phyloP scores from a whole-genome alignment of 2,329 filamentous ascomycete genomes.

The Pezicula neosporulosa region DNA sequence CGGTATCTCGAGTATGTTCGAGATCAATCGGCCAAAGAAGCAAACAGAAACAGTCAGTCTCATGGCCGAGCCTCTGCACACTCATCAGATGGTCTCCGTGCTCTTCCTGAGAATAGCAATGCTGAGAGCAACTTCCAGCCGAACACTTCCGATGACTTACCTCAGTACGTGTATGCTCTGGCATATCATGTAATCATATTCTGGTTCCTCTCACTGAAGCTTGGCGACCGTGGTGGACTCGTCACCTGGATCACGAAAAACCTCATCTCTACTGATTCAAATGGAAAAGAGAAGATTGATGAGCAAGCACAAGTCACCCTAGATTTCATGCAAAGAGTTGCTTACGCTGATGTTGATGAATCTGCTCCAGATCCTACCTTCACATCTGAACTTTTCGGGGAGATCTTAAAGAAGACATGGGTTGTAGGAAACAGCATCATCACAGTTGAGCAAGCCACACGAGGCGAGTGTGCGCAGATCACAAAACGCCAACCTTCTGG shows the following conservation, averaged over 20 bases:
- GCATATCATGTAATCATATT: slow-evolving; percentile 95
- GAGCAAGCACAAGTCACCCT: slow-evolving; percentile 92
- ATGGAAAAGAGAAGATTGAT: slow-evolving; percentile 73
- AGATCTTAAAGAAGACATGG: slow-evolving; percentile 66
- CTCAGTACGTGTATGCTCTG: slow-evolving; percentile 89
- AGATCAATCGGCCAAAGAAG: slow-evolving; percentile 48
- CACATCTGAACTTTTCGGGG: slow-evolving; percentile 59
- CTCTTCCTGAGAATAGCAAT: slow-evolving; percentile 39
- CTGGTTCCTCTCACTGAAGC: slow-evolving; percentile 90
- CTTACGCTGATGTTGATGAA: slow-evolving; percentile 82
- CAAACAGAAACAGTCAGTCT: slow-evolving; percentile 32
- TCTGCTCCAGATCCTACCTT: slow-evolving; percentile 65
- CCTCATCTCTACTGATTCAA: slow-evolving; percentile 71
- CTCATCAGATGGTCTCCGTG: slow-evolving; percentile 18
- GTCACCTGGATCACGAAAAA: slow-evolving; percentile 90
- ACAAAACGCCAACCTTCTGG: slow-evolving; percentile 71
- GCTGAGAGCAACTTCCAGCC: slow-evolving; percentile 34
- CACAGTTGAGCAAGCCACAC: slow-evolving; percentile 67
- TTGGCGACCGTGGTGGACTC: slow-evolving; percentile 77
- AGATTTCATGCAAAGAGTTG: slow-evolving; percentile 89
- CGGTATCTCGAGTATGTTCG: slow-evolving; percentile 87
- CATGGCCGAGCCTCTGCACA: slow-evolving; percentile 19
- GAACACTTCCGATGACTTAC: slow-evolving; percentile 67
- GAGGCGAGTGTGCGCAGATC: slow-evolving; percentile 65
- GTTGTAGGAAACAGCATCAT: slow-evolving; percentile 71